Percentiles rank a stretch among this genome's conserved stretches.
Conservation (phyloP, 129 eudicot species). For the Helianthus tuberosus region DNA sequence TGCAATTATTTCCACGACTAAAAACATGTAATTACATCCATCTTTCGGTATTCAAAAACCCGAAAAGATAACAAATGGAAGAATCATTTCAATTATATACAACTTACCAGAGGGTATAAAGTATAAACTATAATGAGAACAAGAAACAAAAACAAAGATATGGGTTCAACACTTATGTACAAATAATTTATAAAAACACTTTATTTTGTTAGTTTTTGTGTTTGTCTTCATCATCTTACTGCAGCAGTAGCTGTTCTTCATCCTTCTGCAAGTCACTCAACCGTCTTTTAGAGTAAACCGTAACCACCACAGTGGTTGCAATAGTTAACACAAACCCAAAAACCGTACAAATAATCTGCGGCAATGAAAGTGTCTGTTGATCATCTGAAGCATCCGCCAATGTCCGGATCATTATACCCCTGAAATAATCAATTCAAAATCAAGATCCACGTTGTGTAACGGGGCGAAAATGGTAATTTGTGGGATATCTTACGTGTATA, state of each 20-base stretch:
- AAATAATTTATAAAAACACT: conserved; percentile 17
- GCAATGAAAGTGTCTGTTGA: conserved; percentile 52
- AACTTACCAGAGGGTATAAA: conserved; percentile 12
- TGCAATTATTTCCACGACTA: not conserved
- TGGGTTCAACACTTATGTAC: conserved; percentile 28
- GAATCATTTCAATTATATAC: conserved; percentile 30
- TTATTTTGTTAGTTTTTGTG: conserved; percentile 29
- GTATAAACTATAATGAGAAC: not conserved
- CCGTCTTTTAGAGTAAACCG: conserved; percentile 69
- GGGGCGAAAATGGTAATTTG: not conserved
- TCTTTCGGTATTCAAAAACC: not conserved
- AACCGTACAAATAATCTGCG: conserved; percentile 62
- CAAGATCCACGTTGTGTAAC: not conserved
- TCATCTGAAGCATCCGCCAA: conserved; percentile 80
- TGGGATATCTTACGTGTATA: conserved; percentile 69
- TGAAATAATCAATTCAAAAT: conserved; percentile 27
- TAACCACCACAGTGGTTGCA: conserved; percentile 59
- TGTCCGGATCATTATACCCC: conserved; percentile 82
- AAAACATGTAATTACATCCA: not conserved
- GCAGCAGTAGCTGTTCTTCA: conserved; percentile 68
- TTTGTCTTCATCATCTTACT: conserved; percentile 25
- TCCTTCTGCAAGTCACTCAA: conserved; percentile 68
- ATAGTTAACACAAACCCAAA: conserved; percentile 58
- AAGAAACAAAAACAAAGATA: conserved; percentile 25
- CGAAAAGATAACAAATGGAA: not conserved